A percentile compares a stretch with the other conserved stretches of the same genome.
Conservation (phyloP, 2,329 filamentous ascomycete species). For the Blastomyces percursus region DNA sequence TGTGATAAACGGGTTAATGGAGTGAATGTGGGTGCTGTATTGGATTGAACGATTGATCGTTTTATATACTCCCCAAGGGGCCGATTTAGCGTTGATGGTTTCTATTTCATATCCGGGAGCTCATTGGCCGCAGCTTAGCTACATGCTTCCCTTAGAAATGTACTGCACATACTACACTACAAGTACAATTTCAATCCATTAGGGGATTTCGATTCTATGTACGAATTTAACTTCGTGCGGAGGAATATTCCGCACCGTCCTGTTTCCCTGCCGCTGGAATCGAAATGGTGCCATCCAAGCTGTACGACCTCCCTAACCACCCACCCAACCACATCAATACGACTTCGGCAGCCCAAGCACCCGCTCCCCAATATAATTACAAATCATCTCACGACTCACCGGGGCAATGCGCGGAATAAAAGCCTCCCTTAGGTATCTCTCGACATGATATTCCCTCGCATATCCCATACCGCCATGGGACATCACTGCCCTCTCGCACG, state of each 20-base stretch:
- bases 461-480: slow-evolving; percentile 53
- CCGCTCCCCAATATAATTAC: slow-evolving; percentile 35
- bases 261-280: background rate
- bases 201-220: background rate
- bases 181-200: background rate
- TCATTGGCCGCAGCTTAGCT: background rate
- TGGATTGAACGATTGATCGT: background rate
- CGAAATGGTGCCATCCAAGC: background rate
- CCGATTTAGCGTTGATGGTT: background rate
- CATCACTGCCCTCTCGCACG: slow-evolving; percentile 46
- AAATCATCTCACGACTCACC: slow-evolving; percentile 42
- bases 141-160: background rate
- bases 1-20: background rate
- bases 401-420: slow-evolving; percentile 50
- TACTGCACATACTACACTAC: background rate
- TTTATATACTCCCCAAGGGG: background rate
- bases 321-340: slow-evolving; percentile 22
- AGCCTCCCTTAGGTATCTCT: slow-evolving; percentile 48
- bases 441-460: slow-evolving; percentile 52
- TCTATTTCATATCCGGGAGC: background rate
- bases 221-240: background rate
- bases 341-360: slow-evolving; percentile 32
- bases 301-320: background rate
- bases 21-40: background rate
- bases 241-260: background rate